phyloP scores from a whole-genome alignment of 2,329 filamentous ascomycete species.

The Trichoderma simmonsii region DNA sequence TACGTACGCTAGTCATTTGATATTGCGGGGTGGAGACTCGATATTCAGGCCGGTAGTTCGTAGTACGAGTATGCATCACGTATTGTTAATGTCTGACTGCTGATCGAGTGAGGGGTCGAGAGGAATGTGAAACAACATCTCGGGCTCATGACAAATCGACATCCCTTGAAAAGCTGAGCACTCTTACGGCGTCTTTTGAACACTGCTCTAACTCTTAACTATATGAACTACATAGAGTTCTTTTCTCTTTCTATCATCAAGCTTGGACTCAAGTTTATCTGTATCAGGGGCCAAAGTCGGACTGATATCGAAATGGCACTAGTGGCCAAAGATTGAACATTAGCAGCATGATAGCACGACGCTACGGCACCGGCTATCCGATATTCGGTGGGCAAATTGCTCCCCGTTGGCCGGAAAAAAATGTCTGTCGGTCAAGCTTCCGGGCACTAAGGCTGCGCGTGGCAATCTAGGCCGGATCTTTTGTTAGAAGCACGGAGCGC shows the following conservation, averaged over 20 bases:
- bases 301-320: neutral
- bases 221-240: neutral
- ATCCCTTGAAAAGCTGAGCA: neutral
- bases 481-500: neutral
- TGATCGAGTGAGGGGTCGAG: neutral
- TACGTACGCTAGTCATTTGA: neutral
- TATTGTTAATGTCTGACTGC: neutral
- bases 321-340: neutral
- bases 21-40: slow-evolving; percentile 2
- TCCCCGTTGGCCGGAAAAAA: neutral
- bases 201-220: neutral
- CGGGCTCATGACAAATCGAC: neutral
- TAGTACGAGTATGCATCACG: neutral
- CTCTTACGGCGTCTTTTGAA: neutral
- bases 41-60: neutral
- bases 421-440: slow-evolving; percentile 2
- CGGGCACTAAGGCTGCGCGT: slow-evolving; percentile 8
- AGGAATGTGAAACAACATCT: neutral
- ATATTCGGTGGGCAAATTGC: neutral
- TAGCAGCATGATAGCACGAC: neutral
- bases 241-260: neutral
- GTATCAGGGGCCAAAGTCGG: neutral
- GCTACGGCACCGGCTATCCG: slow-evolving; percentile 16
- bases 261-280: neutral
- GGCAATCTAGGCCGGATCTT: slow-evolving; percentile 9